phyloP scores from a whole-genome alignment of 2,329 filamentous ascomycete genomes.

The Magnaporthiopsis rhizophila region DNA sequence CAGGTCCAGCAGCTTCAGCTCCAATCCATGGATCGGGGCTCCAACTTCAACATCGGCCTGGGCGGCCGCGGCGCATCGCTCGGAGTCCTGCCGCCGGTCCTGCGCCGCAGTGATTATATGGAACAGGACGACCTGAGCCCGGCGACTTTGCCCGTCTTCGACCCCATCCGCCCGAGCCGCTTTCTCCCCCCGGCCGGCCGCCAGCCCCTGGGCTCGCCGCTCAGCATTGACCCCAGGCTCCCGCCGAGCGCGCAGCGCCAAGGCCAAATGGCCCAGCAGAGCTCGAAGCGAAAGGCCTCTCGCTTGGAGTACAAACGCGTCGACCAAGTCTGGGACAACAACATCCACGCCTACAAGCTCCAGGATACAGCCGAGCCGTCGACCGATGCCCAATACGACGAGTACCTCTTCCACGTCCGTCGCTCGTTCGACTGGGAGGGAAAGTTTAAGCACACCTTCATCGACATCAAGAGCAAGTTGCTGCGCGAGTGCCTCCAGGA shows the following conservation, averaged over 20 bases:
- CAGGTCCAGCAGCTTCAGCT: conserved; percentile 14
- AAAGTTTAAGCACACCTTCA: conserved; percentile 62
- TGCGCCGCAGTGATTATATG: not conserved
- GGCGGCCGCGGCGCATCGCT: not conserved
- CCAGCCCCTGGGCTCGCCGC: not conserved
- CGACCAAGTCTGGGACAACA: conserved; percentile 45
- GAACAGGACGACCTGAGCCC: not conserved
- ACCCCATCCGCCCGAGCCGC: not conserved
- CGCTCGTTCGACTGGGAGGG: conserved; percentile 79
- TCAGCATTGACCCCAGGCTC: not conserved
- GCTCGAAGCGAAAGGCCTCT: conserved; percentile 12
- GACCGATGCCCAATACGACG: conserved; percentile 55
- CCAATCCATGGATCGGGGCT: conserved; percentile 15
- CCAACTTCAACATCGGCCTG: not conserved
- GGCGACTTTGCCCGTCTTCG: not conserved
- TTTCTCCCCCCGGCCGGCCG: not conserved
- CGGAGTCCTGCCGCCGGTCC: not conserved
- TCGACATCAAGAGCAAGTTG: conserved; percentile 80
- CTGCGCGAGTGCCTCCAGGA: conserved; percentile 63
- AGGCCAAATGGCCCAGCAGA: not conserved
- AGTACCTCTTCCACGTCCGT: conserved; percentile 76
- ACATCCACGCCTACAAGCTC: conserved; percentile 42
- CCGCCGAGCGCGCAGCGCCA: not conserved
- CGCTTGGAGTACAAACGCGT: conserved; percentile 40
- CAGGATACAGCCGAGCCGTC: conserved; percentile 42